phyloP scores from a whole-genome alignment of 2,329 filamentous ascomycete genomes.

The Ceratocystiopsis minuta region DNA sequence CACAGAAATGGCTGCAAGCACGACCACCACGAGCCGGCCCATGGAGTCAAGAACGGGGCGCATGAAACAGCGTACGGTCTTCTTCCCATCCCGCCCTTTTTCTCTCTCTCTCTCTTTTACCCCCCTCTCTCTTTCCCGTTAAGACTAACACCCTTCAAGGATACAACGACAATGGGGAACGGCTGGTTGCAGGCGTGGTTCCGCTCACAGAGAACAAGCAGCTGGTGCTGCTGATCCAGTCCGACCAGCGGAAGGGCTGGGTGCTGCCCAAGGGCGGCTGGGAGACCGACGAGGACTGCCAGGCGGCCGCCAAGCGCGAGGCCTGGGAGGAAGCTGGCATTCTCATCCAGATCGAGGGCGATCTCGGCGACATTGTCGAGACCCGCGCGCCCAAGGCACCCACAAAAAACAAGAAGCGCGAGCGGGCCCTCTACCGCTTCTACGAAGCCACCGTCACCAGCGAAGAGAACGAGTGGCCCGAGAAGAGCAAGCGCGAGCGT shows the following conservation, averaged over 20 bases:
- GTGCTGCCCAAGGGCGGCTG: slow-evolving; percentile 95
- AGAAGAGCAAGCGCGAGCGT: slow-evolving; percentile 77
- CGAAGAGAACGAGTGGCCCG: slow-evolving; percentile 80
- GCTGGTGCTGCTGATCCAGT: slow-evolving; percentile 85
- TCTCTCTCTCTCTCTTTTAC: slow-evolving; percentile 2
- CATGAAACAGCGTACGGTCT: slow-evolving; percentile 51
- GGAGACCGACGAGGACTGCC: slow-evolving; percentile 83
- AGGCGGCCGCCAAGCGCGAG: slow-evolving; percentile 71
- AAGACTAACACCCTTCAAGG: slow-evolving; percentile 30
- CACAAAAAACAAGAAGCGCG: slow-evolving; percentile 37
- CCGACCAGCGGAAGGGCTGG: slow-evolving; percentile 79
- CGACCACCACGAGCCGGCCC: slow-evolving; percentile 24
- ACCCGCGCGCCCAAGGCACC: slow-evolving; percentile 53
- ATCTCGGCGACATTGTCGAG: slow-evolving; percentile 75
- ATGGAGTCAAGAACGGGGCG: slow-evolving; percentile 63
- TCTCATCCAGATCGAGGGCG: slow-evolving; percentile 63
- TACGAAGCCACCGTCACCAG: slow-evolving; percentile 76
- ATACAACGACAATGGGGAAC: slow-evolving; percentile 81
- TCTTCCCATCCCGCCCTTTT: slow-evolving; percentile 5
- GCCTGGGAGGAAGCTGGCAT: slow-evolving; percentile 98
- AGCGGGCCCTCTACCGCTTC: slow-evolving; percentile 55
- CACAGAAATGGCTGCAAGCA: slow-evolving; percentile 5
- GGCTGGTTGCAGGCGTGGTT: slow-evolving; percentile 87
- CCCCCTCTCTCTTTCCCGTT: not conserved
- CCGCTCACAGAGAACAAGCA: slow-evolving; percentile 73